Evolutionary conservation across 2,329 filamentous ascomycete species (phyloP).

Genomic region (Coleophoma cylindrospora): DNA sequence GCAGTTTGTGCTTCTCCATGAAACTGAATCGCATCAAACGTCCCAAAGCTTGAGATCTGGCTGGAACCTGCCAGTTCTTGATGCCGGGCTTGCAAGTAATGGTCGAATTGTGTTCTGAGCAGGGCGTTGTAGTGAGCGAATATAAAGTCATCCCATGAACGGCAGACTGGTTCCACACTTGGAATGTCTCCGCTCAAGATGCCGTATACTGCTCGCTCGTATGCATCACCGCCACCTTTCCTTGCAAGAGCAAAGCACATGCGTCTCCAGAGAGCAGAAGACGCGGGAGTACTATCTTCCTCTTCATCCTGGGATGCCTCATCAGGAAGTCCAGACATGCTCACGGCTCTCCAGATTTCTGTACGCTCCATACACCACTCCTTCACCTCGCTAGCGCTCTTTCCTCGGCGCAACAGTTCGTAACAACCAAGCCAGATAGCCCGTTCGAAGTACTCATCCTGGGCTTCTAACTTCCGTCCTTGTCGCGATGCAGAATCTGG

Average conservation of each 20-base stretch:
- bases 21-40: conserved; percentile 61
- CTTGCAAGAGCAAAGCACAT: conserved; percentile 71
- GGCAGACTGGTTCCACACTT: conserved; percentile 72
- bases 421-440: conserved; percentile 93
- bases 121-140: conserved; percentile 88
- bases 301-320: conserved; percentile 40
- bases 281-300: conserved; percentile 37
- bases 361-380: conserved; percentile 84
- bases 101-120: conserved; percentile 73
- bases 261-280: conserved; percentile 66
- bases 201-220: conserved; percentile 87
- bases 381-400: conserved; percentile 64
- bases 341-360: conserved; percentile 84
- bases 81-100: conserved; percentile 55
- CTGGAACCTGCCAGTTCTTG: conserved; percentile 46
- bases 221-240: conserved; percentile 65
- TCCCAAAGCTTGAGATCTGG: conserved; percentile 53
- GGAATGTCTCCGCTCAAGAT: conserved; percentile 79
- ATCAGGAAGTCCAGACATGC: conserved; percentile 69
- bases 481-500: conserved; percentile 86
- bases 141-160: conserved; percentile 79
- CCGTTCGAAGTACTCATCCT: conserved; percentile 84
- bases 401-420: conserved; percentile 85
- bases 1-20: conserved; percentile 50
- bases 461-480: conserved; percentile 66